These are phyloP conservation scores for Maudiozyma pseudohumilis DNA, from an alignment of 805 yeast species.

Conservation along the genomic window DNA sequence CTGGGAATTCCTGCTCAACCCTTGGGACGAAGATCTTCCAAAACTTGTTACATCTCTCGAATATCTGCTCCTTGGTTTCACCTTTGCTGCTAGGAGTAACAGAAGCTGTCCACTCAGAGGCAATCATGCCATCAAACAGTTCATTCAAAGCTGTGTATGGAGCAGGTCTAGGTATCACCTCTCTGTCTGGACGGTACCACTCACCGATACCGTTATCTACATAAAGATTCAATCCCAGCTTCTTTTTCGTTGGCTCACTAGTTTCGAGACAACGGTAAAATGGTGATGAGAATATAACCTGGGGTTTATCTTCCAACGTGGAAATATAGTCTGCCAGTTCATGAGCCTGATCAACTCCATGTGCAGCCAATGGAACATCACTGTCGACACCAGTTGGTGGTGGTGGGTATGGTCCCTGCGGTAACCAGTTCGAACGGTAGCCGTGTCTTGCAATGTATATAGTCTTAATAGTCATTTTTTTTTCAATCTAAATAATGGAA, in stretches of 20 bases:
- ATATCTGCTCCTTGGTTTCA: conserved; percentile 63
- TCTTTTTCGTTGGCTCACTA: conserved; percentile 55
- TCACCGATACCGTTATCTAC: conserved; percentile 87
- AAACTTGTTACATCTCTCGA: conserved; percentile 48
- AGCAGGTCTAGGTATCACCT: conserved; percentile 64
- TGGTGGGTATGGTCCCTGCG: conserved; percentile 58
- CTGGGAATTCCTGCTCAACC: conserved; percentile 49
- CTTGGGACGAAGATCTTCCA: conserved; percentile 48
- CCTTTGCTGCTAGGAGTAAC: conserved; percentile 57
- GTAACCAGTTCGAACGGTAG: conserved; percentile 79
- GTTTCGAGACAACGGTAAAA: conserved; percentile 89
- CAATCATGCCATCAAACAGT: conserved; percentile 46
- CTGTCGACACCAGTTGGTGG: conserved; percentile 86
- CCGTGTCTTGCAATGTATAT: conserved; percentile 84
- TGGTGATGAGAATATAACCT: conserved; percentile 69
- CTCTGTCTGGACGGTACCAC: conserved; percentile 74
- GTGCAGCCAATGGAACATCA: conserved; percentile 82
- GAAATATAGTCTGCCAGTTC: conserved; percentile 61
- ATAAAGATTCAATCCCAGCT: conserved; percentile 47
- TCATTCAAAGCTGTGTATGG: conserved; percentile 36
- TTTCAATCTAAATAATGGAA: background rate
- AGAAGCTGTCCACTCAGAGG: conserved; percentile 39
- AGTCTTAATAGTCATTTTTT: conserved; percentile 33
- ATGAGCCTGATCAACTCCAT: conserved; percentile 81
- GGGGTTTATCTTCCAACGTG: conserved; percentile 40